These are phyloP conservation scores for Wickerhamiella pararugosa DNA, from an alignment of 1,139 yeast genomes.

Conservation along the genomic window DNA sequence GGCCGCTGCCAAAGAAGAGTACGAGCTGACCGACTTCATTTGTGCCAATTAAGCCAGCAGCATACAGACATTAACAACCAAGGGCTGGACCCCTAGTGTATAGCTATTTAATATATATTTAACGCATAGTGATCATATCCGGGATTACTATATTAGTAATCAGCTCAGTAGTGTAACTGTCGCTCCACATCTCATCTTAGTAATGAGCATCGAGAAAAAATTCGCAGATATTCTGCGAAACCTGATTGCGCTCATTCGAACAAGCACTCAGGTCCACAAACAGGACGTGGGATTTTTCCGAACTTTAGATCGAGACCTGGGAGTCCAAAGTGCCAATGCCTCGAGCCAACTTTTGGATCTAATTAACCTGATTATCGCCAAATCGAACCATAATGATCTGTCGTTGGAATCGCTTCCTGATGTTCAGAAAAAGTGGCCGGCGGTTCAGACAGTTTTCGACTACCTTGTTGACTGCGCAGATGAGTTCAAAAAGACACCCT, in stretches of 20 bases:
- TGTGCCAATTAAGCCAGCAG: not conserved
- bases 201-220: slow-evolving; percentile 12
- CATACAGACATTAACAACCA: too few species aligned
- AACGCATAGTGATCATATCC: not conserved
- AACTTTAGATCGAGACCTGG: slow-evolving; percentile 44
- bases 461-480: slow-evolving; percentile 61
- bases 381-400: slow-evolving; percentile 28
- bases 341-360: slow-evolving; percentile 35
- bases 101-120: not conserved
- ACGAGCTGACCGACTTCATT: slow-evolving; percentile 7
- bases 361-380: slow-evolving; percentile 37
- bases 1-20: slow-evolving; percentile 10
- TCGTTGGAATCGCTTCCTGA: slow-evolving; percentile 29
- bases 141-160: too few species aligned
- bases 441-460: slow-evolving; percentile 50
- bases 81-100: not conserved
- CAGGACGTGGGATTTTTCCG: slow-evolving; percentile 68
- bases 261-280: slow-evolving; percentile 57
- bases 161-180: too few species aligned
- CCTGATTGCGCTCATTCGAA: slow-evolving; percentile 33
- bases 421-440: slow-evolving; percentile 43
- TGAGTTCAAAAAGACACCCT: slow-evolving; percentile 25
- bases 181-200: too few species aligned
- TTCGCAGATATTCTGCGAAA: slow-evolving; percentile 12
- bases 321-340: slow-evolving; percentile 30